Percentiles rank a stretch among this genome's conserved stretches.
Conservation (phyloP, 2,329 filamentous ascomycete species). For the Calonectria hawksworthii region DNA sequence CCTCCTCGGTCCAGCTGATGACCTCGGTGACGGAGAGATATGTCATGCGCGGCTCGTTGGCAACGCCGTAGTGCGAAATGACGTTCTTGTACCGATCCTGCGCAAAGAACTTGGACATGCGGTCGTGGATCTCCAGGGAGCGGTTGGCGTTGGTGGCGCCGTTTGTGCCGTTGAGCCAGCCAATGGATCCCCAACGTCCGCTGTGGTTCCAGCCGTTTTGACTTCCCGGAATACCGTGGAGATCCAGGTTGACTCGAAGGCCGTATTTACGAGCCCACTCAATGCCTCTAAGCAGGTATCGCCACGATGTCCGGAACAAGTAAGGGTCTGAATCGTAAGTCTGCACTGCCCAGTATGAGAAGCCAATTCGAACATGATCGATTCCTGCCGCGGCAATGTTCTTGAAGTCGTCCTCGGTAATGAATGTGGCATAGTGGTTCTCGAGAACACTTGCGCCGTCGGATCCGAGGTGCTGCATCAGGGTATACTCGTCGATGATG, state of each 20-base stretch:
- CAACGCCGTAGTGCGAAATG: conserved; percentile 91
- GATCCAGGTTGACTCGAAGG: conserved; percentile 90
- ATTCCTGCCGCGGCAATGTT: conserved; percentile 90
- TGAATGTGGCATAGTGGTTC: conserved; percentile 90
- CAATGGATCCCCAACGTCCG: conserved; percentile 83
- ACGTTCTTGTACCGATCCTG: conserved; percentile 94
- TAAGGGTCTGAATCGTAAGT: conserved; percentile 91
- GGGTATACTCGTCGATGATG: conserved; percentile 90
- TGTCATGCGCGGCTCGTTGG: conserved; percentile 94
- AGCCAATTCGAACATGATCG: conserved; percentile 97
- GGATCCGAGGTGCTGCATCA: conserved; percentile 78
- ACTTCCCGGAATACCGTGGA: conserved; percentile 91
- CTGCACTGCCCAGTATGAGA: conserved; percentile 93
- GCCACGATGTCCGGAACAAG: conserved; percentile 87
- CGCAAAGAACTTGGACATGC: conserved; percentile 91
- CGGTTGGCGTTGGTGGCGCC: conserved; percentile 84
- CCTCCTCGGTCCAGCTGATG: conserved; percentile 82
- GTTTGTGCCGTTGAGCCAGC: conserved; percentile 93
- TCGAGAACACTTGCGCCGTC: conserved; percentile 80
- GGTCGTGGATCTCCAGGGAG: conserved; percentile 88
- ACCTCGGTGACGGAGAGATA: conserved; percentile 76
- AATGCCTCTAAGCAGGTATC: conserved; percentile 91
- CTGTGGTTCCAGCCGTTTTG: conserved; percentile 99
- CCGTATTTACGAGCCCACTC: conserved; percentile 96
- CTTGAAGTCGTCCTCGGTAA: conserved; percentile 85